Conservation (phyloP, 129 eudicot genomes). For the Chrysanthemum makinoi region DNA sequence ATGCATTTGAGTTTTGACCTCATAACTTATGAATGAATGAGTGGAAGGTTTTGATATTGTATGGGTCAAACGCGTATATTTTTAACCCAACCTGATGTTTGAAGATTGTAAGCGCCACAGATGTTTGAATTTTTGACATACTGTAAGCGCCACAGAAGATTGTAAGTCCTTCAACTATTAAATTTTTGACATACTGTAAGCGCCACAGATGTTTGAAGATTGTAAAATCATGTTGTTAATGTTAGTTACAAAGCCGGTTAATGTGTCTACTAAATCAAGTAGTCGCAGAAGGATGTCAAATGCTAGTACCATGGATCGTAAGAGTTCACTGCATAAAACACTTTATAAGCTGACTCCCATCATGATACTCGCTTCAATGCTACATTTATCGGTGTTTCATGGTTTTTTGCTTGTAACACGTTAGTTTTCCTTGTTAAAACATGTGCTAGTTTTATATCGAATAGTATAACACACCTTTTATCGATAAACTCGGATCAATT, state of each 20-base stretch:
- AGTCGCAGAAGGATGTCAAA: slow-evolving; percentile 58
- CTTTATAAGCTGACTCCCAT: slow-evolving; percentile 32
- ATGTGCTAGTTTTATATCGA: slow-evolving; percentile 13
- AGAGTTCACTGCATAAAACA: slow-evolving; percentile 23
- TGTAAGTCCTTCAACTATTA: slow-evolving; percentile 40
- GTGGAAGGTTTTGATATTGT: not conserved
- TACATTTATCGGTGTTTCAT: slow-evolving; percentile 26
- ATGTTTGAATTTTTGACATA: too few species aligned
- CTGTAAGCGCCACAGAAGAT: too few species aligned
- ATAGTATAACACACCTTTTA: slow-evolving; percentile 8
- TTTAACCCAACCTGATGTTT: too few species aligned
- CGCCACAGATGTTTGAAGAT: not conserved
- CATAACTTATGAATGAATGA: not conserved
- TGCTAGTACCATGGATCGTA: not conserved
- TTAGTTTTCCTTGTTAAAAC: not conserved
- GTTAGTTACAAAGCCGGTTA: slow-evolving; percentile 59
- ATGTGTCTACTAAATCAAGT: slow-evolving; percentile 62
- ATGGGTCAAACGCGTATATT: not conserved
- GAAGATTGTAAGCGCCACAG: too few species aligned
- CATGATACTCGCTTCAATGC: slow-evolving; percentile 35
- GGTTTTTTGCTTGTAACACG: slow-evolving; percentile 3
- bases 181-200: too few species aligned
- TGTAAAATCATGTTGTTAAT: not conserved
- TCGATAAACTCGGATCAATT: too few species aligned
- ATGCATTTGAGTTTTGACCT: not conserved